A percentile compares a stretch with the other conserved stretches of the same genome.
phyloP scores from a whole-genome alignment of 2,329 filamentous ascomycete species.

The Phyllosticta citrichinensis region DNA sequence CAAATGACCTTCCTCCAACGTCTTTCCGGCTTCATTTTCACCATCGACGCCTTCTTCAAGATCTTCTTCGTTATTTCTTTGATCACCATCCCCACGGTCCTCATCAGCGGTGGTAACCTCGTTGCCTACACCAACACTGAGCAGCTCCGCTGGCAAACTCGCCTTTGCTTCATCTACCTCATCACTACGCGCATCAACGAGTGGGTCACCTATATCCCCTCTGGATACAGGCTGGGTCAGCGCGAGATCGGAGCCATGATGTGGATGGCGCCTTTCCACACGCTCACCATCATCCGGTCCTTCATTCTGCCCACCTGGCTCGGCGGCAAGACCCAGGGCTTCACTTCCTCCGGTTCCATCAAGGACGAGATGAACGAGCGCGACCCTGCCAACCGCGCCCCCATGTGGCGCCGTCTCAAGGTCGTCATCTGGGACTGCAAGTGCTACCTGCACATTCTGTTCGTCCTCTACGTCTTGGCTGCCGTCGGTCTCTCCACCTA shows the following conservation, averaged over 20 bases:
- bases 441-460: slow-evolving; percentile 45
- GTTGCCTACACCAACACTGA: slow-evolving; percentile 45
- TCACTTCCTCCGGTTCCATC: slow-evolving; percentile 52
- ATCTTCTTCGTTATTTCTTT: slow-evolving; percentile 24
- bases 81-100: slow-evolving; percentile 48
- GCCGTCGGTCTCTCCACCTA: slow-evolving; percentile 29
- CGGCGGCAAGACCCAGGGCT: slow-evolving; percentile 48
- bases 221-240: slow-evolving; percentile 50
- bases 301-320: slow-evolving; percentile 25
- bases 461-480: slow-evolving; percentile 38
- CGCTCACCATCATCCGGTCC: slow-evolving; percentile 9
- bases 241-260: slow-evolving; percentile 47
- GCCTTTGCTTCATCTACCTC: slow-evolving; percentile 29
- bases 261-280: slow-evolving; percentile 50
- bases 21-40: background rate
- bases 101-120: slow-evolving; percentile 46
- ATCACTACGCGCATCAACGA: slow-evolving; percentile 37
- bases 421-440: slow-evolving; percentile 48
- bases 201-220: slow-evolving; percentile 48
- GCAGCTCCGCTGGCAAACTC: slow-evolving; percentile 50
- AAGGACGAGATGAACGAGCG: slow-evolving; percentile 49
- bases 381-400: slow-evolving; percentile 31
- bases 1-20: background rate
- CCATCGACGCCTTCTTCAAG: background rate
- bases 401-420: slow-evolving; percentile 43